Conservation (phyloP, 2,329 filamentous ascomycete species). For the Trichophaea hybrida region DNA sequence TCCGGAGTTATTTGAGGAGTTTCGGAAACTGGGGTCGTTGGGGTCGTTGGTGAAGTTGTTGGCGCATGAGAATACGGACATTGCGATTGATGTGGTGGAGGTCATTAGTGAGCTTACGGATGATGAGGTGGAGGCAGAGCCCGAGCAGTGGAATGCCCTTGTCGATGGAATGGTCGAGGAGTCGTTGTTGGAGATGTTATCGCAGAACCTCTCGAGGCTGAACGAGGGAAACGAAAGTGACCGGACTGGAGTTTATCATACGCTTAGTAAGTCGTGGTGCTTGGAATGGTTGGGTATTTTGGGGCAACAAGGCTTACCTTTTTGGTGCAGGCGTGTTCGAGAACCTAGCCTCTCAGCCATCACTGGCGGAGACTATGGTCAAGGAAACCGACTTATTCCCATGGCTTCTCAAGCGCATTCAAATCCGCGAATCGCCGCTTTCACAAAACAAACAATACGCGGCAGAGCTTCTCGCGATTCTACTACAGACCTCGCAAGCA, state of each 20-base stretch:
- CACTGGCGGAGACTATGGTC: slow-evolving; percentile 57
- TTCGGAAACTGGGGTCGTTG: slow-evolving; percentile 59
- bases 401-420: slow-evolving; percentile 66
- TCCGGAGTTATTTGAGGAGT: slow-evolving; percentile 65
- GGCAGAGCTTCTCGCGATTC: slow-evolving; percentile 77
- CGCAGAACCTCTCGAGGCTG: slow-evolving; percentile 64
- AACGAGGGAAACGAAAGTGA: slow-evolving; percentile 62
- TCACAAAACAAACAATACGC: slow-evolving; percentile 92
- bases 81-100: slow-evolving; percentile 81
- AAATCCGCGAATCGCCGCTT: slow-evolving; percentile 51
- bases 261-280: slow-evolving; percentile 39
- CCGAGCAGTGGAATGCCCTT: slow-evolving; percentile 65
- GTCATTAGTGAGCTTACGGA: slow-evolving; percentile 84
- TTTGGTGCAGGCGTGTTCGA: slow-evolving; percentile 50
- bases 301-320: not conserved
- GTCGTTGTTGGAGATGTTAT: slow-evolving; percentile 58
- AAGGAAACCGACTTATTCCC: slow-evolving; percentile 51
- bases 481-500: slow-evolving; percentile 58
- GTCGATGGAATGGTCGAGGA: slow-evolving; percentile 51
- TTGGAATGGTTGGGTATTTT: not conserved
- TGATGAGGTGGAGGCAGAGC: slow-evolving; percentile 71
- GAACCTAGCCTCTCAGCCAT: slow-evolving; percentile 60
- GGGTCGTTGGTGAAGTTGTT: slow-evolving; percentile 64
- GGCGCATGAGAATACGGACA: slow-evolving; percentile 92
- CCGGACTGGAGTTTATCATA: slow-evolving; percentile 72